Base-by-base conservation (phyloP, 75 land plant species). In the Azolla pinnata region DNA sequence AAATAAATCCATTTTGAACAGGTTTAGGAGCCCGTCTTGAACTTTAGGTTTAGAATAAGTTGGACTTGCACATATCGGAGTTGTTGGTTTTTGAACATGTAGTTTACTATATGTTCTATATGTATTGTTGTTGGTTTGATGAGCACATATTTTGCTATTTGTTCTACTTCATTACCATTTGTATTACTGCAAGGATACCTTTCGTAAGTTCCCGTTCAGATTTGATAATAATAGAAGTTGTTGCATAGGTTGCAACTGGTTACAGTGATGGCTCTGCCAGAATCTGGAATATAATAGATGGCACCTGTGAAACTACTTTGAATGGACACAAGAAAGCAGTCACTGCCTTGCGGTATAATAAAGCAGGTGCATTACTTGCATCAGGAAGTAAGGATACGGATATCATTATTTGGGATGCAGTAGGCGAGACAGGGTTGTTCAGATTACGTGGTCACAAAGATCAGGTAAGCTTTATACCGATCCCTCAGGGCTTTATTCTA, bases 311-410 rank as follows among this genome's bases (percentile, higher is more conserved):
- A 59, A 78, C 83, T 12, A 84, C 85, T 4, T 59, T 95, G 34
- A 82, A 78, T 68, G 91, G 97, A 18, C 99, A 95, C 66, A 83
- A 75, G 52, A 79, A 82, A 24, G 97, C 99, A n/a, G 75, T 73
- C 3, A 78, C 91, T 9, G 92, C 77, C 2, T 72, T 95, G 27
- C 50, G 83, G 25, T 95, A 70, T 56, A 86, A 80, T 54, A 80
- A 79, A 60, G 28, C 62, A 34, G 96, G 92, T 2, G 79, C 92
- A 45, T 46, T 86, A 55, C 87, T 95, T 63, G 99, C 99, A 0
- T 89, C 99, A 33, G 99, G 99, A 40, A 82, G 99, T 79, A 95
- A 87, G 57, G 99, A 95, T 66, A 75, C 75, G 46, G 97, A 95
- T 64, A 63, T 90, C 50, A 86, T 95, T 10, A 71, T 95, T 34